phyloP scores from a whole-genome alignment of 2,329 filamentous ascomycete genomes.

The Colletotrichum sp. region DNA sequence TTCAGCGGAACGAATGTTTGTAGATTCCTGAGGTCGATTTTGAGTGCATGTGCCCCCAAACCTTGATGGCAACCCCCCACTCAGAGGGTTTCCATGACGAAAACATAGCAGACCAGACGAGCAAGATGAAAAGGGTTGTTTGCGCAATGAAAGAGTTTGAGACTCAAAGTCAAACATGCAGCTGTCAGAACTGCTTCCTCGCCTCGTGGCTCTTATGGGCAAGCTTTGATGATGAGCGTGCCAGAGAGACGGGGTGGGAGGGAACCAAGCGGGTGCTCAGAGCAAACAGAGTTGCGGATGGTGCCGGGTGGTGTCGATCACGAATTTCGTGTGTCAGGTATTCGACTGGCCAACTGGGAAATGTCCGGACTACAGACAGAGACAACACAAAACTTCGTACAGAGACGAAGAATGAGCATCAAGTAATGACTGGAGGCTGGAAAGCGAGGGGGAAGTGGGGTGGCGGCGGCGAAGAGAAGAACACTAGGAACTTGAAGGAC shows the following conservation, averaged over 20 bases:
- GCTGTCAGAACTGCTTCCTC: neutral
- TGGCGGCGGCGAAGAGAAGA: neutral
- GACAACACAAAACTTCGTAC: neutral
- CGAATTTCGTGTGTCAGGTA: neutral
- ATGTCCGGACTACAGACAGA: neutral
- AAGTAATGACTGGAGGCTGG: neutral
- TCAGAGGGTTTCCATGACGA: neutral
- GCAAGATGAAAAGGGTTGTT: neutral
- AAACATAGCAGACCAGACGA: neutral
- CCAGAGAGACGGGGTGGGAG: neutral
- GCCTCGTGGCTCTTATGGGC: neutral
- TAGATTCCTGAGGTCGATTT: neutral
- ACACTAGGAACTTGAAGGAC: neutral
- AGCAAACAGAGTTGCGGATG: constrained; percentile 2
- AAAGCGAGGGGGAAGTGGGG: neutral
- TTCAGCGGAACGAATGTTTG: neutral
- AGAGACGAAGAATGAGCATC: neutral
- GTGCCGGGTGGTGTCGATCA: neutral
- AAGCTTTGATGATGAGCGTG: neutral
- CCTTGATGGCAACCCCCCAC: neutral
- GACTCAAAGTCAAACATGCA: neutral
- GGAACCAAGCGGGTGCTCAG: neutral
- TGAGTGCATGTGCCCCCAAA: neutral
- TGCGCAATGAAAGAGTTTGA: neutral
- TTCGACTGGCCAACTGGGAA: neutral